Evolutionary conservation across 805 yeast species (phyloP).

Genomic region (Dipodascus geniculatus): DNA sequence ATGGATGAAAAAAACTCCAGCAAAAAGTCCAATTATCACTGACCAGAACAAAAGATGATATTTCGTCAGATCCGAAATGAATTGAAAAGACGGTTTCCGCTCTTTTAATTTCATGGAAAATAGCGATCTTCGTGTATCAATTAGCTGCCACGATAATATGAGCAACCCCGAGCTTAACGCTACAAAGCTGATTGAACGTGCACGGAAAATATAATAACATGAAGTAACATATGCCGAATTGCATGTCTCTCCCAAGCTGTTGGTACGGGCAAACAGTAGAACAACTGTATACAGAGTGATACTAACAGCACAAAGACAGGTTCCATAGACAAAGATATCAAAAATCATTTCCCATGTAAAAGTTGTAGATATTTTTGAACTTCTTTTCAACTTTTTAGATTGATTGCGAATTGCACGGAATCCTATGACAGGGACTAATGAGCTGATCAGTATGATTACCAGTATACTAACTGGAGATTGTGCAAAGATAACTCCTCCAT

Average conservation of each 20-base stretch:
- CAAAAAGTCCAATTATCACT: slow-evolving; percentile 50
- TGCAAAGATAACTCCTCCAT: slow-evolving; percentile 67
- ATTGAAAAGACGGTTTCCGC: slow-evolving; percentile 47
- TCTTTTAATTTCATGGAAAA: slow-evolving; percentile 59
- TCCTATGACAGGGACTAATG: slow-evolving; percentile 79
- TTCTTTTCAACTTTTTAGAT: slow-evolving; percentile 49
- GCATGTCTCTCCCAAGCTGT: slow-evolving; percentile 53
- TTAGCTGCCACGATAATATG: slow-evolving; percentile 74
- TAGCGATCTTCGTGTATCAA: slow-evolving; percentile 58
- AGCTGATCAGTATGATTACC: slow-evolving; percentile 67
- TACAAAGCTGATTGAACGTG: slow-evolving; percentile 68
- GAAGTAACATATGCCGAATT: slow-evolving; percentile 35
- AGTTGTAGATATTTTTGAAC: slow-evolving; percentile 47
- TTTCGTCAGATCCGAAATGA: slow-evolving; percentile 52
- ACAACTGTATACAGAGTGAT: slow-evolving; percentile 52
- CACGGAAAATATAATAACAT: slow-evolving; percentile 57
- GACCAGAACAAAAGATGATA: slow-evolving; percentile 79
- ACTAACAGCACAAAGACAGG: slow-evolving; percentile 63
- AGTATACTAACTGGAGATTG: slow-evolving; percentile 61
- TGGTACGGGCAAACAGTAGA: slow-evolving; percentile 55
- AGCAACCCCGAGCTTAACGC: slow-evolving; percentile 82
- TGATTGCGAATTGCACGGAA: slow-evolving; percentile 56
- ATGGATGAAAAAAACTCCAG: slow-evolving; percentile 72
- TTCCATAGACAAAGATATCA: slow-evolving; percentile 64
- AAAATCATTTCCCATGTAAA: slow-evolving; percentile 54